Conservation (phyloP, 805 yeast species). For the Lipomyces chichibuensis region DNA sequence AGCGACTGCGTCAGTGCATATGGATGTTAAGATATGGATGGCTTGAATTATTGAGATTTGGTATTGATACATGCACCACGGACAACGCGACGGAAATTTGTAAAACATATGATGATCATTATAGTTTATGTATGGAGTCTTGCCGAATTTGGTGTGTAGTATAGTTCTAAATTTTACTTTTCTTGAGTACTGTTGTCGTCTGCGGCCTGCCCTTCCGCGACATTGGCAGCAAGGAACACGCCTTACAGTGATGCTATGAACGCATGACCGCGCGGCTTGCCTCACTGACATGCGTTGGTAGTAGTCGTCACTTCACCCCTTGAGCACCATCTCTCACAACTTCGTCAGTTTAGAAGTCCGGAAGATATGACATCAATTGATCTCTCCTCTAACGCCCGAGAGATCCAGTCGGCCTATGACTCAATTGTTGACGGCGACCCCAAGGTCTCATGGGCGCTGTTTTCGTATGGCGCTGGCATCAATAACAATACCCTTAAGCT, state of each 20-base stretch:
- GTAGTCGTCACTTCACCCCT: no score
- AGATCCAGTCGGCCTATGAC: conserved; percentile 57
- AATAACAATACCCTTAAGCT: conserved; percentile 48
- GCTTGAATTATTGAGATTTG: conserved; percentile 7
- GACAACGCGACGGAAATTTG: background rate
- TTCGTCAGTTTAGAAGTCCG: background rate
- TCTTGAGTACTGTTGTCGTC: no score
- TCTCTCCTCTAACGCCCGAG: conserved; percentile 32
- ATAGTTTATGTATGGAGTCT: background rate
- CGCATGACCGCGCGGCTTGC: background rate
- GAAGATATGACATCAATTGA: conserved; percentile 31
- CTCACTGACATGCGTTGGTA: background rate
- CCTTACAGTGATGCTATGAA: background rate
- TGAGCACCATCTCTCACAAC: background rate
- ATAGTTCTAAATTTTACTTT: background rate
- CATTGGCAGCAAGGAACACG: background rate
- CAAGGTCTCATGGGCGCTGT: conserved; percentile 72
- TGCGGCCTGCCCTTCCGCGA: no score
- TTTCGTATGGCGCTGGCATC: conserved; percentile 67
- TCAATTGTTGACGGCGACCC: conserved; percentile 78
- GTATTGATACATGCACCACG: background rate
- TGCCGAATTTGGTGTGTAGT: background rate
- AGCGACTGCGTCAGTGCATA: conserved; percentile 67
- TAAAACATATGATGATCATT: background rate
- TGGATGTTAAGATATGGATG: conserved; percentile 58